Evolutionary conservation across 129 eudicot genomes (phyloP).

Genomic region (Ambrosia artemisiifolia): DNA sequence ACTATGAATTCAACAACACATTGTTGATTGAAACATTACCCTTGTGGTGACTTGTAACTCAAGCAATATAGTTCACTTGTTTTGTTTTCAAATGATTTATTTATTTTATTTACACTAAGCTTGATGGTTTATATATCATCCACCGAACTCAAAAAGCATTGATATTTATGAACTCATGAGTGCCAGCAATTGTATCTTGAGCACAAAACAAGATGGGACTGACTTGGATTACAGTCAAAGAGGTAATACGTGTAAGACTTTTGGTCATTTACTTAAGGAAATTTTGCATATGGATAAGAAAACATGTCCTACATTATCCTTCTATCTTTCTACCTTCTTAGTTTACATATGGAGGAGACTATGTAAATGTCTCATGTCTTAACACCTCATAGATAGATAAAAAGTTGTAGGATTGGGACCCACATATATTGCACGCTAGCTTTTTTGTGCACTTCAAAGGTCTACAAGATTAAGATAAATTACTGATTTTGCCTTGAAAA

Average conservation of each 20-base stretch:
- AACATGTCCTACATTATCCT: conserved; percentile 33
- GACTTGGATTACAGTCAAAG: conserved; percentile 32
- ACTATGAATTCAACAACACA: not conserved
- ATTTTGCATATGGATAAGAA: conserved; percentile 21
- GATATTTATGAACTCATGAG: conserved; percentile 19
- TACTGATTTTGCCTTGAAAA: not conserved
- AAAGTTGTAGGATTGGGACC: not conserved
- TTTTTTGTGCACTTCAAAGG: not conserved
- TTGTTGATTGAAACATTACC: not conserved
- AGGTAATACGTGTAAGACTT: conserved; percentile 30
- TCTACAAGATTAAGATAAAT: not conserved
- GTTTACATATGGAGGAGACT: not conserved
- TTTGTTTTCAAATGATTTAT: not conserved
- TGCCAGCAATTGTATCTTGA: conserved; percentile 30
- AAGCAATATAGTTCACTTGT: not conserved
- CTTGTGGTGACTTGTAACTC: not conserved
- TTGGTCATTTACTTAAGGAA: conserved; percentile 23
- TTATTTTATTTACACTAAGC: not conserved
- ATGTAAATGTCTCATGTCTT: not conserved
- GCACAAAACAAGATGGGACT: conserved; percentile 27
- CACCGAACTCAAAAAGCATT: conserved; percentile 19
- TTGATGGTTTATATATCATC: conserved; percentile 1
- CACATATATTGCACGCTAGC: conserved; percentile 10
- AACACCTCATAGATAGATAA: conserved; percentile 19
- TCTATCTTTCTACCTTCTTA: conserved; percentile 13